Percentiles rank a stretch among this genome's conserved stretches.
These are phyloP conservation scores for Suillus decipiens DNA, from an alignment of 768 basidiomycete genomes.

Conservation along the genomic window DNA sequence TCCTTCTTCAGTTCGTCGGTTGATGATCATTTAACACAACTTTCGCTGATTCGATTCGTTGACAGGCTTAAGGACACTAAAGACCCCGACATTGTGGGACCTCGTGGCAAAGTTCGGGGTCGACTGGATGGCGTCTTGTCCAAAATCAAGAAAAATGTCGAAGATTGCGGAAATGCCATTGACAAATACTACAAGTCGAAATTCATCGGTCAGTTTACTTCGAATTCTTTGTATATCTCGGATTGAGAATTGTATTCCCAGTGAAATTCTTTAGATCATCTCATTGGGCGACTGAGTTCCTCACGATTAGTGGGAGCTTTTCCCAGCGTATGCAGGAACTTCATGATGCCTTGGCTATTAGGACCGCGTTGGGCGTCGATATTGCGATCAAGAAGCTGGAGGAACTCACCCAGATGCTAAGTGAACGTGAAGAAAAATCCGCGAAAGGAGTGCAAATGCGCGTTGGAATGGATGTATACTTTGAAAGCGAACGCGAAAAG, in stretches of 20 bases:
- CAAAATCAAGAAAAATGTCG: slow-evolving; percentile 42
- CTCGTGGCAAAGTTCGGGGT: slow-evolving; percentile 36
- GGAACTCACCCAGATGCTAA: background rate
- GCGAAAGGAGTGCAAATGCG: no score
- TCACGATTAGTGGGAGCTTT: slow-evolving; percentile 36
- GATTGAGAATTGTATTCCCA: slow-evolving; percentile 11
- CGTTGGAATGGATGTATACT: no score
- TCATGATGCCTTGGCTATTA: slow-evolving; percentile 38
- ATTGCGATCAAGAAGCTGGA: slow-evolving; percentile 19
- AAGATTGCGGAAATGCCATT: slow-evolving; percentile 44
- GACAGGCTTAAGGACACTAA: slow-evolving; percentile 33
- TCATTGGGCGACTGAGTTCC: slow-evolving; percentile 41
- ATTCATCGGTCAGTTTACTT: slow-evolving; percentile 35
- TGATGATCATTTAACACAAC: no score
- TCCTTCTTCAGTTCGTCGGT: slow-evolving; percentile 43
- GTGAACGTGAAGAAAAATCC: no score
- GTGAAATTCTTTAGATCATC: slow-evolving; percentile 35
- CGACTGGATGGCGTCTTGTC: slow-evolving; percentile 34
- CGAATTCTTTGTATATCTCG: background rate
- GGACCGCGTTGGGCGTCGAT: slow-evolving; percentile 40
- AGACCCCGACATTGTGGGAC: slow-evolving; percentile 24
- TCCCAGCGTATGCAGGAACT: slow-evolving; percentile 37
- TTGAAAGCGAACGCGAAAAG: slow-evolving; percentile 31
- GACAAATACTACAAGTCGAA: slow-evolving; percentile 49
- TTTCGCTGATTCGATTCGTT: background rate